Percentiles rank a stretch among this genome's conserved stretches.
These are phyloP conservation scores for Verbena officinalis DNA, from an alignment of 257 asterid genomes.

Conservation along the genomic window DNA sequence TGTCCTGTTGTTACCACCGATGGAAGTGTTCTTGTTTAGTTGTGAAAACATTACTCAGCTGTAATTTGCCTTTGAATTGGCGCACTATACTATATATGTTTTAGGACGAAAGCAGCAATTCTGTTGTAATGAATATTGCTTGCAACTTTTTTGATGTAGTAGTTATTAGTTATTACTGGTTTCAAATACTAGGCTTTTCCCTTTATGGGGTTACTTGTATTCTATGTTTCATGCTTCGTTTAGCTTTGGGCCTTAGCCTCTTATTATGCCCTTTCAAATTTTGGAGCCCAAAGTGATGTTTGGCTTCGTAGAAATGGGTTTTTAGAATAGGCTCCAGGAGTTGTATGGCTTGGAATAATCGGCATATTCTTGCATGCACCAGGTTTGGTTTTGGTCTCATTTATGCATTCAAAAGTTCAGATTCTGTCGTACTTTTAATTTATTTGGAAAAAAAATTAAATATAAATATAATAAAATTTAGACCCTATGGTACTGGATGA, in stretches of 20 bases:
- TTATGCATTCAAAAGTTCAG: no score
- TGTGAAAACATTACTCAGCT: conserved; percentile 21
- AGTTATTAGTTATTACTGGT: no score
- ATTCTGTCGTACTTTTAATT: no score
- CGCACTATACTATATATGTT: background rate
- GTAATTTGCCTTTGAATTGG: conserved; percentile 19
- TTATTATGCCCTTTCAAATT: background rate
- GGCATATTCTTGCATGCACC: no score
- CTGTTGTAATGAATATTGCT: conserved; percentile 1
- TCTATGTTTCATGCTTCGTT: background rate
- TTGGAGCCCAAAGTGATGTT: conserved; percentile 4
- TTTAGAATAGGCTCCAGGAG: background rate
- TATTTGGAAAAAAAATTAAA: no score
- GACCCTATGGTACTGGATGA: no score
- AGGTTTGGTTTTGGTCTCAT: no score
- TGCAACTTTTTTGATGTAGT: conserved; percentile 5
- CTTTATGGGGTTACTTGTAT: background rate
- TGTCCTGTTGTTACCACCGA: no score
- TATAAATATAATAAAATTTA: no score
- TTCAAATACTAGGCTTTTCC: conserved; percentile 1
- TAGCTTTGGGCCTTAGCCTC: background rate
- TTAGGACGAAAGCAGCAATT: conserved; percentile 9
- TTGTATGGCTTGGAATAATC: background rate
- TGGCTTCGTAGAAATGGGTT: conserved; percentile 18
- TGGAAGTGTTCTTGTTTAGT: conserved; percentile 1